A percentile compares a stretch with the other conserved stretches of the same genome.
phyloP scores from a whole-genome alignment of 495 filamentous ascomycete genomes.

The Sporormia fimetaria region DNA sequence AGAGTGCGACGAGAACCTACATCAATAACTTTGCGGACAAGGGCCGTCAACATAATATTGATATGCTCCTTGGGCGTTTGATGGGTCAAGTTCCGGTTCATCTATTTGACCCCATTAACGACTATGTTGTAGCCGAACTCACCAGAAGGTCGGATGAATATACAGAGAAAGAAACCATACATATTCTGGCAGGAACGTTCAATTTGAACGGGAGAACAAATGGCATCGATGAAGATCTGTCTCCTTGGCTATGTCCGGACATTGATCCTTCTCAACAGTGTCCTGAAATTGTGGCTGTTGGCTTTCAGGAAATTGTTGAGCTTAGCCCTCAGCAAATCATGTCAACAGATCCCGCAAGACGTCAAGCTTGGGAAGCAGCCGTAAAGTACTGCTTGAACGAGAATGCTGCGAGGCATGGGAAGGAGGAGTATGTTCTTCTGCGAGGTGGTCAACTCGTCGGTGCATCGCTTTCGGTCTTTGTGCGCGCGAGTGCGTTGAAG shows the following conservation, averaged over 20 bases:
- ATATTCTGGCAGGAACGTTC: conserved; percentile 80
- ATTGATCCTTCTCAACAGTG: conserved; percentile 40
- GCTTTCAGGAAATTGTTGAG: conserved; percentile 96
- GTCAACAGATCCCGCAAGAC: conserved; percentile 83
- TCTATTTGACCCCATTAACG: conserved; percentile 88
- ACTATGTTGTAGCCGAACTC: conserved; percentile 69
- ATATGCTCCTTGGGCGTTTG: conserved; percentile 64
- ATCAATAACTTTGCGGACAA: conserved; percentile 97
- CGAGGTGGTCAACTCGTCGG: conserved; percentile 92
- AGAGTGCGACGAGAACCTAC: conserved; percentile 85
- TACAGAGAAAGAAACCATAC: conserved; percentile 40
- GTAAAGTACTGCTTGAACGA: conserved; percentile 66
- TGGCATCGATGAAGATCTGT: conserved; percentile 67
- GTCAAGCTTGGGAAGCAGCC: conserved; percentile 75
- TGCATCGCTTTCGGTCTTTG: conserved; percentile 81
- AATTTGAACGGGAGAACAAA: conserved; percentile 80
- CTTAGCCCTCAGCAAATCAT: conserved; percentile 97
- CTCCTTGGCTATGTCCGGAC: conserved; percentile 65
- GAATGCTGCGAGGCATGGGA: conserved; percentile 47
- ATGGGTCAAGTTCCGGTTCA: conserved; percentile 74
- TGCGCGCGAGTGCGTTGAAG: conserved; percentile 60
- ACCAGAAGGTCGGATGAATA: conserved; percentile 39
- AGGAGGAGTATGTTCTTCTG: conserved; percentile 75
- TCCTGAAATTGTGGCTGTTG: conserved; percentile 75
- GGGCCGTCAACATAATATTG: conserved; percentile 83